Percentiles rank a stretch among this genome's conserved stretches.
phyloP scores from a whole-genome alignment of 805 yeast genomes.

The Candida dendrica region DNA sequence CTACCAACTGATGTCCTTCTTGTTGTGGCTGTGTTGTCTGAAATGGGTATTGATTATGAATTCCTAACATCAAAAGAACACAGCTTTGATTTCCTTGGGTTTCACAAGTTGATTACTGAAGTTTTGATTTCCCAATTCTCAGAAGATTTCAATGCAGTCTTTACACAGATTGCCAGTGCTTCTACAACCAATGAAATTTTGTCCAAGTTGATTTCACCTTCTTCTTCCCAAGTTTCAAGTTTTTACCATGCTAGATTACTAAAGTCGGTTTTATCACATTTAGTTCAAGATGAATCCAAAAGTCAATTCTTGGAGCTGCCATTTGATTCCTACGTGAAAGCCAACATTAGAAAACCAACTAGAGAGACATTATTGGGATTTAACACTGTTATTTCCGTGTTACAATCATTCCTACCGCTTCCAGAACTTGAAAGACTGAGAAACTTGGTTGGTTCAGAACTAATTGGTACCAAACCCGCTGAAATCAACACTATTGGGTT shows the following conservation, averaged over 20 bases:
- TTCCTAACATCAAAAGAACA: conserved; percentile 21
- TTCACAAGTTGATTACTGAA: neutral
- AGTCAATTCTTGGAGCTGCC: neutral
- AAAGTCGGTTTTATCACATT: neutral
- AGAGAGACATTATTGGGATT: conserved; percentile 13
- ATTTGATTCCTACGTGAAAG: conserved; percentile 26
- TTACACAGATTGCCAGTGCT: neutral
- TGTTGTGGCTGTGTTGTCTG: conserved; percentile 27
- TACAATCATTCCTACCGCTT: conserved; percentile 28
- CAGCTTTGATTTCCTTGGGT: conserved; percentile 1
- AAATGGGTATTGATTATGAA: conserved; percentile 31
- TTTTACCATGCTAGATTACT: conserved; percentile 27
- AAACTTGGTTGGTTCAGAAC: conserved; percentile 56
- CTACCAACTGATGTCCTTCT: conserved; percentile 13
- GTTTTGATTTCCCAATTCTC: neutral
- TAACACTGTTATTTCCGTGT: conserved; percentile 27
- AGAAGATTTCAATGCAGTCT: neutral
- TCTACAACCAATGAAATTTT: neutral
- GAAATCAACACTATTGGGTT: conserved; percentile 39
- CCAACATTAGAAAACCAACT: conserved; percentile 25
- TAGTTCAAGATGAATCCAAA: conserved; percentile 23
- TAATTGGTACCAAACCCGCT: conserved; percentile 43
- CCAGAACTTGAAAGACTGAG: conserved; percentile 43
- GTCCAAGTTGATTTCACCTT: neutral
- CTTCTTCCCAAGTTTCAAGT: conserved; percentile 2